Evolutionary conservation across 192 early-diverging fungal genomes (phyloP).

Genomic region (Coemansia sp.): DNA sequence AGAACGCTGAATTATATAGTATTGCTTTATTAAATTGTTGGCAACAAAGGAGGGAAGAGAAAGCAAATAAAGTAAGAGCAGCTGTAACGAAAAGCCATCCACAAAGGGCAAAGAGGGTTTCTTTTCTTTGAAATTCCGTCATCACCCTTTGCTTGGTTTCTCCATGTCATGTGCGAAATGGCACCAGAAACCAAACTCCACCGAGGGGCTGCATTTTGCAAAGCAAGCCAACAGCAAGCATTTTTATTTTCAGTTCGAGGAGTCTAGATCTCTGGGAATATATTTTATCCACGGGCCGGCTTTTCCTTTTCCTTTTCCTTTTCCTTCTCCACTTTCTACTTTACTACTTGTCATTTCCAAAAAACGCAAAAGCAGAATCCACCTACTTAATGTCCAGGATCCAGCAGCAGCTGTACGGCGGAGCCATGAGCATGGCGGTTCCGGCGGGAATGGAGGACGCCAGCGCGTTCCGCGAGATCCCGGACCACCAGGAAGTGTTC

Average conservation of each 20-base stretch:
- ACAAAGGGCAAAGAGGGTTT: not conserved
- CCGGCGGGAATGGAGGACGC: constrained; percentile 62
- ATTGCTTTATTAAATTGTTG: not conserved
- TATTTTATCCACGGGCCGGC: too few relatives aligned
- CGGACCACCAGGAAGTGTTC: constrained; percentile 94
- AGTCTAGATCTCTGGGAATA: too few relatives aligned
- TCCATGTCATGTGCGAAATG: not conserved
- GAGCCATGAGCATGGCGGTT: constrained; percentile 64
- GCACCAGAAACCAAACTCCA: not conserved
- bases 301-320: too few relatives aligned
- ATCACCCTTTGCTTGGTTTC: not conserved
- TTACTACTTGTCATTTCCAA: too few relatives aligned
- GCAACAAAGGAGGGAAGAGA: not conserved
- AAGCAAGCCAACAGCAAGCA: too few relatives aligned
- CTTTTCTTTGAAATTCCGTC: not conserved
- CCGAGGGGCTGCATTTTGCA: too few relatives aligned
- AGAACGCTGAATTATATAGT: not conserved
- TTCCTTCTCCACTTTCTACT: too few relatives aligned
- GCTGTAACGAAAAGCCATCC: not conserved
- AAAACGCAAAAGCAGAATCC: too few relatives aligned
- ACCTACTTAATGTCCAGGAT: not conserved
- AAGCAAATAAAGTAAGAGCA: not conserved
- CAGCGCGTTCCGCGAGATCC: constrained; percentile 78
- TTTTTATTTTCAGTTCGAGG: too few relatives aligned
- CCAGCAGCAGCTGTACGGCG: constrained; percentile 63